Percentiles rank a stretch among this genome's conserved stretches.
phyloP scores from a whole-genome alignment of 2,329 filamentous ascomycete genomes.

The Cladosporium velox region DNA sequence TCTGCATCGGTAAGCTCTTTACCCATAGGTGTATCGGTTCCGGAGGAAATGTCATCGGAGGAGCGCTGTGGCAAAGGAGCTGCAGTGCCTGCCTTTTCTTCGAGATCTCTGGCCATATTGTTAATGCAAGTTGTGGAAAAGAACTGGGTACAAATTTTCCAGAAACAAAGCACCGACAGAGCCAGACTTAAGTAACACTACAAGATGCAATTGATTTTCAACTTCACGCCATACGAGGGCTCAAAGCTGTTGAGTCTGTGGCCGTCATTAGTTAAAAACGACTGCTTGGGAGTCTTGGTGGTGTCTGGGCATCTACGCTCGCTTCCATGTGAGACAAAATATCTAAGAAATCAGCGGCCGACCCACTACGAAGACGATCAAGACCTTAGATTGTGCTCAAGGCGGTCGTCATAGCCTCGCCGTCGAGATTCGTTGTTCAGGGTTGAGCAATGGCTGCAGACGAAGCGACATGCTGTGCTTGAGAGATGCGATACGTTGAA shows the following conservation, averaged over 20 bases:
- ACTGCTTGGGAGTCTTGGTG: conserved; percentile 8
- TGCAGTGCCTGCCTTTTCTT: not conserved
- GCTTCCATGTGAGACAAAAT: not conserved
- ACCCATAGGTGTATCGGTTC: not conserved
- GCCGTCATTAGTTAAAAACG: not conserved
- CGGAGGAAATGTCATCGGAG: not conserved
- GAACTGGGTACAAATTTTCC: not conserved
- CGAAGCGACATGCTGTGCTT: not conserved
- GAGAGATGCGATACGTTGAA: not conserved
- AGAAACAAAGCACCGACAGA: not conserved
- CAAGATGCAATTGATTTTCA: not conserved
- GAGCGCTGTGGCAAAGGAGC: not conserved
- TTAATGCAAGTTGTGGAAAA: not conserved
- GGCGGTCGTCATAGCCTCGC: too few relatives aligned
- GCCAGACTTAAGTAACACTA: not conserved
- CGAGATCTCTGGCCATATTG: not conserved
- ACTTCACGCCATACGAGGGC: not conserved
- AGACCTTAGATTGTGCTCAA: too few relatives aligned
- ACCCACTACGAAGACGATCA: too few relatives aligned
- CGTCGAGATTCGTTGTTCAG: too few relatives aligned
- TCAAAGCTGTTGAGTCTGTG: not conserved
- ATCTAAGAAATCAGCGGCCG: too few relatives aligned
- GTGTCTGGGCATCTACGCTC: not conserved
- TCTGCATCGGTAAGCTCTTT: conserved; percentile 7
- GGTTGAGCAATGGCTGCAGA: not conserved